Percentiles rank a stretch among this genome's conserved stretches.
phyloP scores from a whole-genome alignment of 2,329 filamentous ascomycete genomes.

The Aphanocladium album region DNA sequence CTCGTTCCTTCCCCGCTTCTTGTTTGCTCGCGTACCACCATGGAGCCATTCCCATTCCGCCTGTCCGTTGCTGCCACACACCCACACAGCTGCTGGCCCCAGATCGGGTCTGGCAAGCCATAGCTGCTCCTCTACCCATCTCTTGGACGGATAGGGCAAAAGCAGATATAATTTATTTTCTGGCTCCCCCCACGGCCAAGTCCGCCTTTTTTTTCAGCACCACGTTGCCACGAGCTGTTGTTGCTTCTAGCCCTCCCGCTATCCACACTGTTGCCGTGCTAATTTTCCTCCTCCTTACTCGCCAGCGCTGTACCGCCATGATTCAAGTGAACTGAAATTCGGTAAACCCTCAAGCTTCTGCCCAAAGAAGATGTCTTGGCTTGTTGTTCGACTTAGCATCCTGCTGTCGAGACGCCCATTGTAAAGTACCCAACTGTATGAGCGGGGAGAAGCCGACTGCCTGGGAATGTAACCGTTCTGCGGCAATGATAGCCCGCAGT shows the following conservation, averaged over 20 bases:
- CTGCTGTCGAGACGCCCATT: neutral
- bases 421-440: neutral
- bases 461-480: conserved; percentile 1
- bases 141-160: neutral
- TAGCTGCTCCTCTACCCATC: neutral
- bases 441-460: neutral
- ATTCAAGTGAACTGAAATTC: neutral
- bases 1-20: neutral
- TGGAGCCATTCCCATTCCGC: neutral
- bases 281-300: conserved; percentile 7
- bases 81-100: neutral
- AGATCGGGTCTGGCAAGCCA: neutral
- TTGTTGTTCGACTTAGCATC: neutral
- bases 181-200: neutral
- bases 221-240: conserved; percentile 6
- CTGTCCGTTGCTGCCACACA: neutral
- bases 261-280: neutral
- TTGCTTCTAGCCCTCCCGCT: neutral
- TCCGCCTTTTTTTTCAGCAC: conserved; percentile 4
- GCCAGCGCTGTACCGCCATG: neutral
- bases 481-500: conserved; percentile 2
- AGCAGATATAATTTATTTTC: neutral
- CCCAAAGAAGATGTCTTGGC: neutral
- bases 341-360: neutral
- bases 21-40: neutral